Percentiles rank a stretch among this genome's conserved stretches.
Conservation (phyloP, 1,284 basidiomycete genomes). For the Ceratobasidium sp. region DNA sequence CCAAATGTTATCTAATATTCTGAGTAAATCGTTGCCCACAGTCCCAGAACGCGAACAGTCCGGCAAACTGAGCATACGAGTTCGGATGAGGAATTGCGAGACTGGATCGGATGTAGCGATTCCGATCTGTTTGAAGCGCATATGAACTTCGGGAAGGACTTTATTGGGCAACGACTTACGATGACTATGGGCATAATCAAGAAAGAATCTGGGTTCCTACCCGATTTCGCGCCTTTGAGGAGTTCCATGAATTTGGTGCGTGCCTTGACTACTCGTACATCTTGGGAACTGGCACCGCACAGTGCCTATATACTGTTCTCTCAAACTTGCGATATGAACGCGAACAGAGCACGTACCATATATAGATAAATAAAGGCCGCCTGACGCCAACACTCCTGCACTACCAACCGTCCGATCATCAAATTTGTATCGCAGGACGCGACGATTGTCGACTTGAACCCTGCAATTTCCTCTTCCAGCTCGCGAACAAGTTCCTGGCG, state of each 20-base stretch:
- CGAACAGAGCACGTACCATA: background rate
- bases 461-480: conserved; percentile 4
- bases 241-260: conserved; percentile 7
- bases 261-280: conserved; percentile 3
- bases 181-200: conserved; percentile 23
- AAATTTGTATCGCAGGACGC: background rate
- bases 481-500: conserved; percentile 1
- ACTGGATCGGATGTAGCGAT: background rate
- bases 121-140: background rate
- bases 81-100: background rate
- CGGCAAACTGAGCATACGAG: background rate
- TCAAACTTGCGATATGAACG: background rate
- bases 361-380: conserved; percentile 9
- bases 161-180: background rate
- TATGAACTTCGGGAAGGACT: background rate
- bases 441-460: background rate
- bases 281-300: conserved; percentile 2
- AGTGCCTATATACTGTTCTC: background rate
- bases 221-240: conserved; percentile 10
- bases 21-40: background rate
- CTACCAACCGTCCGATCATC: conserved; percentile 8
- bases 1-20: background rate
- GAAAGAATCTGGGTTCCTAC: conserved; percentile 14
- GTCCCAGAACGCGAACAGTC: conserved; percentile 13
- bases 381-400: conserved; percentile 24